Conservation (phyloP, 2,329 filamentous ascomycete species). For the Pseudogymnoascus sp. region DNA sequence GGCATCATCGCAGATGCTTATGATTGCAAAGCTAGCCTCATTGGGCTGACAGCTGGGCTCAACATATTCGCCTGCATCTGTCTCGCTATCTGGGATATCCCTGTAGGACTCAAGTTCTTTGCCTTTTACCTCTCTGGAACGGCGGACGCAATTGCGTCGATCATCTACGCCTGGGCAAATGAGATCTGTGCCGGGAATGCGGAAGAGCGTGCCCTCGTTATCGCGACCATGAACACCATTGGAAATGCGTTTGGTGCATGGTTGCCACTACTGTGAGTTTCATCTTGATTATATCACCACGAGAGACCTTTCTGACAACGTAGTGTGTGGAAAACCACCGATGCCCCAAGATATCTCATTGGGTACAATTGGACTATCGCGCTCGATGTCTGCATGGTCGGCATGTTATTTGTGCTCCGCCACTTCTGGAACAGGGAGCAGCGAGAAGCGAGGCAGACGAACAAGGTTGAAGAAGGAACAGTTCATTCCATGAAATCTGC, state of each 20-base stretch:
- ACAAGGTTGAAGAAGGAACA: not conserved
- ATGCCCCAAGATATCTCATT: conserved; percentile 26
- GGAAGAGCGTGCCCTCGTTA: conserved; percentile 29
- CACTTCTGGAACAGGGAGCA: conserved; percentile 16
- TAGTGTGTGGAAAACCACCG: conserved; percentile 26
- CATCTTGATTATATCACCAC: not conserved
- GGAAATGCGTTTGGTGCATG: conserved; percentile 29
- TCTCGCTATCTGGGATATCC: conserved; percentile 27
- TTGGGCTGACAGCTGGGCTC: conserved; percentile 21
- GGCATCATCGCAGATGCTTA: conserved; percentile 23
- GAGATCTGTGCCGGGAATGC: conserved; percentile 28
- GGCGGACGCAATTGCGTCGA: conserved; percentile 28
- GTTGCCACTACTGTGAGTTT: conserved; percentile 21
- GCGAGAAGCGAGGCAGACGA: not conserved
- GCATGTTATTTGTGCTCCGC: conserved; percentile 14
- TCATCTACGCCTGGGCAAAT: conserved; percentile 30
- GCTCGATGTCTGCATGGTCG: conserved; percentile 26
- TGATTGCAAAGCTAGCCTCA: conserved; percentile 21
- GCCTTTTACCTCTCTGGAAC: conserved; percentile 30
- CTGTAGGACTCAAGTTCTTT: conserved; percentile 26
- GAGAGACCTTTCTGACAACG: not conserved
- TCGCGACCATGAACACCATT: conserved; percentile 32
- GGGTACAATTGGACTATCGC: conserved; percentile 28
- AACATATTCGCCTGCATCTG: conserved; percentile 26
- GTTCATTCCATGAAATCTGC: not conserved